phyloP scores from a whole-genome alignment of 2,329 filamentous ascomycete genomes.

The Calcarisporium arbuscula region DNA sequence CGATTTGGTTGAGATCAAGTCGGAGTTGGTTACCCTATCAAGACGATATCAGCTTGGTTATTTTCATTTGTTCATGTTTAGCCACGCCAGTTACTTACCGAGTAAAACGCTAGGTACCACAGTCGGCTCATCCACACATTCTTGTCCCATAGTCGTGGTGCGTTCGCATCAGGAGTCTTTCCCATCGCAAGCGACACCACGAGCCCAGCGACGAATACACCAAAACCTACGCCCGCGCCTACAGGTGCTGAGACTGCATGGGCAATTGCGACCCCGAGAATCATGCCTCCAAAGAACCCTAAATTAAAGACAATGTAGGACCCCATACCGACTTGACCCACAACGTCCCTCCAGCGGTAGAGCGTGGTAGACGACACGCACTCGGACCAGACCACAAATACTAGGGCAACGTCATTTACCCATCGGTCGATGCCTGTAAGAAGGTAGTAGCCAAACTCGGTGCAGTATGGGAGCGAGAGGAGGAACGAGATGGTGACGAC shows the following conservation, averaged over 20 bases:
- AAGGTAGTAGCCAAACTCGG: constrained; percentile 50
- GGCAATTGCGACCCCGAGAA: constrained; percentile 43
- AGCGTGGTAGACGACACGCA: constrained; percentile 45
- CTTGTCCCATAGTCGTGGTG: constrained; percentile 34
- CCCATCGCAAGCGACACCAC: constrained; percentile 33
- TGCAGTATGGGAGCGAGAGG: constrained; percentile 50
- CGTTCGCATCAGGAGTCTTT: constrained; percentile 32
- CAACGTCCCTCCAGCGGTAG: constrained; percentile 44
- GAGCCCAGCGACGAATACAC: constrained; percentile 39
- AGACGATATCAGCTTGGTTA: no score
- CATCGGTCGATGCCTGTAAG: constrained; percentile 49
- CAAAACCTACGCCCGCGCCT: constrained; percentile 46
- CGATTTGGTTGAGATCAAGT: constrained; percentile 47
- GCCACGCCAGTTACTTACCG: constrained; percentile 31
- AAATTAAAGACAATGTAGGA: constrained; percentile 40
- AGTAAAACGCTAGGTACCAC: constrained; percentile 51
- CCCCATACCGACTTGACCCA: constrained; percentile 35
- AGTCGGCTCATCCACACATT: constrained; percentile 33
- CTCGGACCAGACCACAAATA: constrained; percentile 49
- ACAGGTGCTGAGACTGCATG: constrained; percentile 37
- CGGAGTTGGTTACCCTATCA: constrained; percentile 51
- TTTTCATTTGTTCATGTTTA: no score
- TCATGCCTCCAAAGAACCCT: constrained; percentile 46
- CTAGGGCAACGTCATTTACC: constrained; percentile 47
- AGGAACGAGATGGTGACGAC: constrained; percentile 45